Evolutionary conservation across 352 stramenopile genomes (phyloP).

Genomic region (Phytophthora rubi): DNA sequence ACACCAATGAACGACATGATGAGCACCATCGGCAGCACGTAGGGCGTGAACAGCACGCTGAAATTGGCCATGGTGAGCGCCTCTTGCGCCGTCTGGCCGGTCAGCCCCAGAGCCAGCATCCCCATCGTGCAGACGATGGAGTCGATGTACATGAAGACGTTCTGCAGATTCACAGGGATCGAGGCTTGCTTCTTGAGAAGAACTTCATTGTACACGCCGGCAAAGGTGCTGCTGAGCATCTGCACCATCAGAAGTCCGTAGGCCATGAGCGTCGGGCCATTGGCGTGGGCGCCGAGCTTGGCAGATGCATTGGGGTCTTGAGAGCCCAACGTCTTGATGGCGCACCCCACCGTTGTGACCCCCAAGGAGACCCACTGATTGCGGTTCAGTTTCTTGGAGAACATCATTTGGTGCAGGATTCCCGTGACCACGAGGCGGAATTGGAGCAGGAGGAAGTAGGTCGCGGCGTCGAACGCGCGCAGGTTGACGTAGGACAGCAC

Average conservation of each 20-base stretch:
- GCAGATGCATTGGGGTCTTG: conserved; percentile 27
- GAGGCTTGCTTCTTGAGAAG: conserved; percentile 77
- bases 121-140: conserved; percentile 73
- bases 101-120: conserved; percentile 76
- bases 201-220: conserved; percentile 86
- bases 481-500: conserved; percentile 87
- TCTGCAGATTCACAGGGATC: conserved; percentile 81
- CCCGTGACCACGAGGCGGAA: conserved; percentile 86
- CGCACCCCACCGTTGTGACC: conserved; percentile 75
- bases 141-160: conserved; percentile 88
- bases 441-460: conserved; percentile 82
- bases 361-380: conserved; percentile 81
- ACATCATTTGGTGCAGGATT: conserved; percentile 80
- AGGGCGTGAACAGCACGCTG: conserved; percentile 68
- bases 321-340: conserved; percentile 76
- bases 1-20: conserved; percentile 87
- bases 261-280: conserved; percentile 42
- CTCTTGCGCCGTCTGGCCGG: conserved; percentile 67
- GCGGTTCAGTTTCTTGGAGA: conserved; percentile 70
- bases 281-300: conserved; percentile 7
- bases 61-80: conserved; percentile 59
- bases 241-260: conserved; percentile 74
- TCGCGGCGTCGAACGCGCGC: conserved; percentile 72
- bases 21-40: conserved; percentile 80
- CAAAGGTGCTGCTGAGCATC: conserved; percentile 85